These are phyloP conservation scores for Fusarium compactum DNA, from an alignment of 2,329 filamentous ascomycete species.

Conservation along the genomic window DNA sequence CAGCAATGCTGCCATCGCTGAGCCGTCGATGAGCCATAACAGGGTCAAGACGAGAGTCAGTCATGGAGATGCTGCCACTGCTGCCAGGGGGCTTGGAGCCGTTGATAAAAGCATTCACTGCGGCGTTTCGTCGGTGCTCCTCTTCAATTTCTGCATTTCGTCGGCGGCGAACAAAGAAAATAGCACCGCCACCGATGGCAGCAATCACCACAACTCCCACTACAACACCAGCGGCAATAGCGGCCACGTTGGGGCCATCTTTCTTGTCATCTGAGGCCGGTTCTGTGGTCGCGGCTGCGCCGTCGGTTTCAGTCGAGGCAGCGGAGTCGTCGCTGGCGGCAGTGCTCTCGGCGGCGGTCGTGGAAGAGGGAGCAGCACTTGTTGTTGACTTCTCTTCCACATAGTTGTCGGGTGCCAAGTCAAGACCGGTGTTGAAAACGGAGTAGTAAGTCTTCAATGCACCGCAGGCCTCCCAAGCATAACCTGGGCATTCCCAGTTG, in stretches of 20 bases:
- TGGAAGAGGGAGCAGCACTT: conserved; percentile 46
- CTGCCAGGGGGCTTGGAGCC: conserved; percentile 71
- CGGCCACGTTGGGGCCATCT: conserved; percentile 75
- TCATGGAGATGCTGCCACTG: conserved; percentile 76
- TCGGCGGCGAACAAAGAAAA: conserved; percentile 81
- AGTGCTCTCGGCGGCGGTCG: conserved; percentile 39
- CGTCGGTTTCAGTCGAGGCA: conserved; percentile 28
- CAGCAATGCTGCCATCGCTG: conserved; percentile 95
- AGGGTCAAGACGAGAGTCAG: conserved; percentile 87
- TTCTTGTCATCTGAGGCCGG: conserved; percentile 20
- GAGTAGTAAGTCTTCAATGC: conserved; percentile 54
- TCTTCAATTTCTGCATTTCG: conserved; percentile 84
- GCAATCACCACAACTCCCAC: conserved; percentile 80
- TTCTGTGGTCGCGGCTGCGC: conserved; percentile 9
- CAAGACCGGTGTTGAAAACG: conserved; percentile 64
- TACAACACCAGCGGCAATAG: conserved; percentile 88
- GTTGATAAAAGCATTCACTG: conserved; percentile 81
- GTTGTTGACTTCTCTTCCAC: conserved; percentile 13
- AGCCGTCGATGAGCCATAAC: conserved; percentile 85
- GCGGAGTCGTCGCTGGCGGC: conserved; percentile 13
- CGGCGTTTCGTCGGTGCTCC: conserved; percentile 84
- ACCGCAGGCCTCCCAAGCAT: conserved; percentile 69
- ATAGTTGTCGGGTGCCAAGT: conserved; percentile 52
- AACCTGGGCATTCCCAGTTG: conserved; percentile 74
- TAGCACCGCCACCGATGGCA: conserved; percentile 74